phyloP scores from a whole-genome alignment of 306 rosid genomes.

The Dryas drummondii region DNA sequence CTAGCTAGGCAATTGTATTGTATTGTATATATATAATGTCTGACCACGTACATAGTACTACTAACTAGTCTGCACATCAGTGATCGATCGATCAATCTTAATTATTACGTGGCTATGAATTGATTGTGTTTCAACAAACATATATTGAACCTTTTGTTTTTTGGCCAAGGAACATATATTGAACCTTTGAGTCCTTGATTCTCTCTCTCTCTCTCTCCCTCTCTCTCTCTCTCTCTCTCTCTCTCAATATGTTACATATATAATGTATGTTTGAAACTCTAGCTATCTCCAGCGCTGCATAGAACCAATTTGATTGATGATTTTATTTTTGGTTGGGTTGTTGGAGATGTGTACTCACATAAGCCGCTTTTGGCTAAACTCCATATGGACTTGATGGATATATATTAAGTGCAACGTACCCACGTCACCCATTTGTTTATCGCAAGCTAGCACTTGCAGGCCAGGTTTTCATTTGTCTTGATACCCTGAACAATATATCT shows the following conservation, averaged over 20 bases:
- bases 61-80: too few species aligned
- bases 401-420: background rate
- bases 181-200: too few species aligned
- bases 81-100: too few species aligned
- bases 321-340: background rate
- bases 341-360: background rate
- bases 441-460: background rate
- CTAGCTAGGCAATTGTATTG: too few species aligned
- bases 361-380: conserved; percentile 5
- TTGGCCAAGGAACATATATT: too few species aligned
- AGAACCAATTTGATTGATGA: conserved; percentile 17
- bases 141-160: too few species aligned
- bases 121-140: too few species aligned
- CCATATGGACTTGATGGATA: background rate
- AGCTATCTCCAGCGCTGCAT: conserved; percentile 5
- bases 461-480: too few species aligned
- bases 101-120: too few species aligned
- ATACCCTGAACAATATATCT: background rate
- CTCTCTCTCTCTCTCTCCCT: background rate
- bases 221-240: too few species aligned
- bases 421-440: conserved; percentile 19
- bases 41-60: too few species aligned
- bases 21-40: too few species aligned
- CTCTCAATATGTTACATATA: background rate
- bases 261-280: background rate